These are phyloP conservation scores for Chrysoporthe austroafricana DNA, from an alignment of 2,329 filamentous ascomycete species.

Conservation along the genomic window DNA sequence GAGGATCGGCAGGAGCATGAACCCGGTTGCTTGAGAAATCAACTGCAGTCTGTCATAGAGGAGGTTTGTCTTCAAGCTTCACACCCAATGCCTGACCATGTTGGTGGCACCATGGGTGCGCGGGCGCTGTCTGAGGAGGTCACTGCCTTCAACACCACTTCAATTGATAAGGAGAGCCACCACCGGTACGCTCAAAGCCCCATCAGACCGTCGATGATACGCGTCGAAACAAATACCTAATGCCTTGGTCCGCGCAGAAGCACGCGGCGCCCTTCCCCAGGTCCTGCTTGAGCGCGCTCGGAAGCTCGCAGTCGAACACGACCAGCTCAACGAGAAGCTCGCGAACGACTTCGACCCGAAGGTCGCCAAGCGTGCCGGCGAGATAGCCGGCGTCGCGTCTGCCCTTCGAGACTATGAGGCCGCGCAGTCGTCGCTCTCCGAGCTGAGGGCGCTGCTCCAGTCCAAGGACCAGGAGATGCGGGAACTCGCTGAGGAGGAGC, in stretches of 20 bases:
- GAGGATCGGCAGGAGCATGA: background rate
- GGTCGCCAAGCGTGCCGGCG: conserved; percentile 63
- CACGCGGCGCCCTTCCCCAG: conserved; percentile 47
- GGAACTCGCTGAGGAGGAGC: conserved; percentile 79
- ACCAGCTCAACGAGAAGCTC: conserved; percentile 55
- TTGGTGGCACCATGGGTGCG: conserved; percentile 55
- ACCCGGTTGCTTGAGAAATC: background rate
- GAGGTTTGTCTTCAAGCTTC: conserved; percentile 8
- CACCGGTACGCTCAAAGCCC: conserved; percentile 43
- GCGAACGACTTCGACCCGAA: conserved; percentile 59
- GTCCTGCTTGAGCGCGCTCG: conserved; percentile 64
- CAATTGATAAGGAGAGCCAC: conserved; percentile 48
- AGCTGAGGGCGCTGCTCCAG: conserved; percentile 56
- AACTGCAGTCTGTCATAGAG: background rate
- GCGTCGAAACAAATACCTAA: background rate
- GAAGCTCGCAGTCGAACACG: conserved; percentile 61
- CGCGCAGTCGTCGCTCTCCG: conserved; percentile 55
- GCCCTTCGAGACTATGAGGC: conserved; percentile 64
- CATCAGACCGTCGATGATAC: too few species aligned
- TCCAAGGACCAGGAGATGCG: conserved; percentile 71
- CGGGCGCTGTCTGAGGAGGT: conserved; percentile 50
- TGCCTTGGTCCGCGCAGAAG: conserved; percentile 19
- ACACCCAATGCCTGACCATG: conserved; percentile 36
- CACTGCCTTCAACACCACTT: conserved; percentile 36
- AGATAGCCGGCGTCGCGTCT: conserved; percentile 59